Base-by-base conservation (phyloP, 768 basidiomycete genomes). In the Coprinopsis cinerea region DNA sequence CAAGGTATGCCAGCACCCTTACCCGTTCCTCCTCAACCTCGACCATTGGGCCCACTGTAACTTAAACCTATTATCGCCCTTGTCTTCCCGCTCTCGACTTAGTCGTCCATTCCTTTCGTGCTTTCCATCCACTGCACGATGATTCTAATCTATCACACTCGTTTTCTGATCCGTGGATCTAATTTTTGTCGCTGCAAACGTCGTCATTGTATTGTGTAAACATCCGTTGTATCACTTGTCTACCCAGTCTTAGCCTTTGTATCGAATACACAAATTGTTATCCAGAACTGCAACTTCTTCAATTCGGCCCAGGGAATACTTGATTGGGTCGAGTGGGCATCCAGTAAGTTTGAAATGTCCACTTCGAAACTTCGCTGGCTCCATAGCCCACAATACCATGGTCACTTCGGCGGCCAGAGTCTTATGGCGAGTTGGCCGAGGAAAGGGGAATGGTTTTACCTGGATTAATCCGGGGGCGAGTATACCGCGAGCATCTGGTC, bases 181-280 rank as follows among this genome's bases (percentile, higher is more conserved):
- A 43, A 17, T 43, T 43, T 23, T 6, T 43, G 11, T 23, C 41
- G 9, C 22, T 10, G 13, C 20, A 26, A 9, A 11, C 24, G 18
- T 43, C 13, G 41, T 26, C 20, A n/a, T 34, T 9, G 9, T 51
- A 36, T 51, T 44, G 49, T 45, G 43, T 51, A 34, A 34, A 49
- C 49, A 26, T 17, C 25, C 17, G 36, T 45, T 51, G 49, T 51
- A 51, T 45, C 49, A 39, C 18, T 18, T 18, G 10, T 34, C 23
- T 22, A 25, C n/a, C n/a, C n/a, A n/a, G n/a, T 39, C 13, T 24
- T 45, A 39, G 49, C 30, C 43, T 18, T 44, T 51, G 49, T 51
- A 51, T 51, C 49, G 45, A 51, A 51, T 51, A 51, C 40, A 44
- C 28, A 3, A 24, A 23, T 37, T 10, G 23, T n/a, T 14, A 39